A percentile compares a stretch with the other conserved stretches of the same genome.
phyloP scores from a whole-genome alignment of 495 filamentous ascomycete species.

The Penicillium manginii region DNA sequence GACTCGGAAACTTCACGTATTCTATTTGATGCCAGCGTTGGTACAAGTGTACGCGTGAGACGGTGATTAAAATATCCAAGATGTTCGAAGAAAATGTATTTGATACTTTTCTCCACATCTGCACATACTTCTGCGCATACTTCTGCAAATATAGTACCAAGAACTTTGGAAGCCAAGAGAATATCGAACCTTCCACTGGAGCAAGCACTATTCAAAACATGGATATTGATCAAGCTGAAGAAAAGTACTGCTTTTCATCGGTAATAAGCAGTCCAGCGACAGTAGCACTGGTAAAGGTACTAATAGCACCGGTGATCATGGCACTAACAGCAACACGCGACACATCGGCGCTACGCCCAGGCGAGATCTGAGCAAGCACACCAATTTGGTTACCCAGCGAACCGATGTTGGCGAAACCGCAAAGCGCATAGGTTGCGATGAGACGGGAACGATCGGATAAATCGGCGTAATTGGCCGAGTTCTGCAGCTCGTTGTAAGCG shows the following conservation, averaged over 20 bases:
- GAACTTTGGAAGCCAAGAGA: too few species aligned
- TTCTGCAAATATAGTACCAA: not conserved
- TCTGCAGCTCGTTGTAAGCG: conserved; percentile 58
- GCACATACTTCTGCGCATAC: not conserved
- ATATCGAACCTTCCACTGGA: too few species aligned
- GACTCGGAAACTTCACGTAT: too few species aligned
- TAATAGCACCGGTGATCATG: conserved; percentile 75
- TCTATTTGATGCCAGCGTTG: too few species aligned
- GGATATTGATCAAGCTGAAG: conserved; percentile 1
- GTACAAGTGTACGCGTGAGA: too few species aligned
- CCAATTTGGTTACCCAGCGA: conserved; percentile 86
- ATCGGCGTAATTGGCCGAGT: conserved; percentile 44
- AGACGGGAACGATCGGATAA: conserved; percentile 71
- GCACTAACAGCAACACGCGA: conserved; percentile 76
- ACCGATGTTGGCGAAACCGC: conserved; percentile 80
- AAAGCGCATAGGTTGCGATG: conserved; percentile 72
- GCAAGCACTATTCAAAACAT: too few species aligned
- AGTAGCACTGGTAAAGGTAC: conserved; percentile 78
- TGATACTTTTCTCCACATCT: not conserved
- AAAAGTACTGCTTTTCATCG: conserved; percentile 49
- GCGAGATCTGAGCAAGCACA: conserved; percentile 79
- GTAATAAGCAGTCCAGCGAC: conserved; percentile 77
- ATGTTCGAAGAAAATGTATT: not conserved
- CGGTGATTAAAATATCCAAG: not conserved
- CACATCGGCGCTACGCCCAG: conserved; percentile 72